Conservation (phyloP, 495 filamentous ascomycete species). For the Aspergillus ellipticus region DNA sequence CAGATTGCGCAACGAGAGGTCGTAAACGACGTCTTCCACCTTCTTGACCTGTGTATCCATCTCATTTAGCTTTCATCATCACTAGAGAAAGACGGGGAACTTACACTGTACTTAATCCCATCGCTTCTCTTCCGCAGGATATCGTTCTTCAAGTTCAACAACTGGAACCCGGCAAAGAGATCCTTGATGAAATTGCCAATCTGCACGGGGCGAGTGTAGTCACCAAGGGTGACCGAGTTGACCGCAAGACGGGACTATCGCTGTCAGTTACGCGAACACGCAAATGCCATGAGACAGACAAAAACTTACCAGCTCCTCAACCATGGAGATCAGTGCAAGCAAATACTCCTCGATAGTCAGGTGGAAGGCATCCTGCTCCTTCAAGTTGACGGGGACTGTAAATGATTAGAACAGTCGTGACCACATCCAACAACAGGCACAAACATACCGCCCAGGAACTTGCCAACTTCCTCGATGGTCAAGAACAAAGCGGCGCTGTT, state of each 20-base stretch:
- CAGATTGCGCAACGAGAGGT: constrained; percentile 81
- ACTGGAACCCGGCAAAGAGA: constrained; percentile 90
- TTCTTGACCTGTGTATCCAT: constrained; percentile 66
- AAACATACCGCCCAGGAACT: constrained; percentile 63
- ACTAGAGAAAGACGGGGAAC: constrained; percentile 17
- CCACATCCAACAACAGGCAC: background rate
- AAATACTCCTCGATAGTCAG: constrained; percentile 97
- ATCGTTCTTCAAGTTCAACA: constrained; percentile 97
- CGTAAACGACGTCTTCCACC: constrained; percentile 96
- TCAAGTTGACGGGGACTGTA: constrained; percentile 91
- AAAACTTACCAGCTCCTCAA: constrained; percentile 73
- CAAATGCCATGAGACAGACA: background rate
- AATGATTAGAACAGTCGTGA: constrained; percentile 2
- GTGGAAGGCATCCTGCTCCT: constrained; percentile 86
- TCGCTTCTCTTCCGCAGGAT: constrained; percentile 81
- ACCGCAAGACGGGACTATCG: constrained; percentile 75
- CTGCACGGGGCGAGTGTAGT: constrained; percentile 75
- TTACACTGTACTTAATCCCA: constrained; percentile 88
- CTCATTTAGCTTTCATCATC: background rate
- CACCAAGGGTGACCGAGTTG: constrained; percentile 91
- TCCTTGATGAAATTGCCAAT: constrained; percentile 95
- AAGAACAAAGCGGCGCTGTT: constrained; percentile 52
- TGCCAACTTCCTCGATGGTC: constrained; percentile 83
- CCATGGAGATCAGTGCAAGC: constrained; percentile 74
- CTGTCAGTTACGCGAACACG: constrained; percentile 3